Evolutionary conservation across 2,329 filamentous ascomycete species (phyloP).

Genomic region (Dichotomopilus funicola): DNA sequence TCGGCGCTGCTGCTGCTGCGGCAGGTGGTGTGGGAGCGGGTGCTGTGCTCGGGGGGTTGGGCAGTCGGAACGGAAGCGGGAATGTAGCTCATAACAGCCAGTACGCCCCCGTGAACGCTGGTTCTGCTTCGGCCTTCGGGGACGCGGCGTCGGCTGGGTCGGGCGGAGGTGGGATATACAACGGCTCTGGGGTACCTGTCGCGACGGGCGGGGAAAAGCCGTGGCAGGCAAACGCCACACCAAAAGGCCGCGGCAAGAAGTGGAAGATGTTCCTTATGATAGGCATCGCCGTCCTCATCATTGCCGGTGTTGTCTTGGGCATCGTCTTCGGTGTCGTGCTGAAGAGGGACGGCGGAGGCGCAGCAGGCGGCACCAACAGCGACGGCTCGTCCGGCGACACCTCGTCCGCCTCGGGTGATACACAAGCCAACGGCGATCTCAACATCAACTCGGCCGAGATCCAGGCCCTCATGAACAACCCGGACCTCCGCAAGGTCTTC

Average conservation of each 20-base stretch:
- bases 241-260: constrained; percentile 56
- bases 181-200: constrained; percentile 17
- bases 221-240: constrained; percentile 47
- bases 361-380: constrained; percentile 11
- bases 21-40: constrained; percentile 42
- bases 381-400: constrained; percentile 29
- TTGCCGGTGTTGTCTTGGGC: constrained; percentile 67
- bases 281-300: constrained; percentile 56
- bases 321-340: constrained; percentile 65
- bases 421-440: constrained; percentile 60
- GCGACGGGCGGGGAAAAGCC: constrained; percentile 62
- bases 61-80: constrained; percentile 31
- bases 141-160: constrained; percentile 6
- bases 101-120: constrained; percentile 50
- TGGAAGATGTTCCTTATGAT: constrained; percentile 63
- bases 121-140: neutral
- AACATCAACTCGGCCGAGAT: constrained; percentile 71
- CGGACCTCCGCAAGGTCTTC: constrained; percentile 83
- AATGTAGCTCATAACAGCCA: constrained; percentile 27
- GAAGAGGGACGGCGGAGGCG: constrained; percentile 39
- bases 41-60: constrained; percentile 38
- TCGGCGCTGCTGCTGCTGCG: constrained; percentile 25
- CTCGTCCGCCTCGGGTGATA: constrained; percentile 54
- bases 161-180: neutral
- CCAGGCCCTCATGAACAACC: constrained; percentile 72